These are phyloP conservation scores for Sordariomycetes sp. DNA, from an alignment of 2,329 filamentous ascomycete species.

Conservation along the genomic window DNA sequence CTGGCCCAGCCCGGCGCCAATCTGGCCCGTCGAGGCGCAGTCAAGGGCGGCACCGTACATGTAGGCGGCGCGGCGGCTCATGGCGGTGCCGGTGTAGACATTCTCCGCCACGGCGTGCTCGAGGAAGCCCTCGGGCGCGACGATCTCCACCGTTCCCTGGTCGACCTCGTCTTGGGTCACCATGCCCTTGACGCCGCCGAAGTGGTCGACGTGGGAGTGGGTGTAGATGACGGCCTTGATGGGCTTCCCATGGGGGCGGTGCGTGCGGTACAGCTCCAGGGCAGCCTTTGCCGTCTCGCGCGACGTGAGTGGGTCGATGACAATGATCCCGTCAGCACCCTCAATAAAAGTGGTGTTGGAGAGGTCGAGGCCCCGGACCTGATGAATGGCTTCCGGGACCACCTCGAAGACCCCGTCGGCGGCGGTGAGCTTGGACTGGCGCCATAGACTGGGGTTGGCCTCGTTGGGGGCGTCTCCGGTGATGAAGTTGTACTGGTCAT, in stretches of 20 bases:
- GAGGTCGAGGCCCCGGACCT: constrained; percentile 27
- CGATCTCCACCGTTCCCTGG: constrained; percentile 9
- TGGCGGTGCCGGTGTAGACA: constrained; percentile 24
- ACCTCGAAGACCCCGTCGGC: constrained; percentile 23
- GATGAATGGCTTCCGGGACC: constrained; percentile 20
- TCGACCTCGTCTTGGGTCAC: constrained; percentile 7
- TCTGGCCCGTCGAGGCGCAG: constrained; percentile 18
- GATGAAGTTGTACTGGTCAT: constrained; percentile 15
- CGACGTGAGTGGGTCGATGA: constrained; percentile 26
- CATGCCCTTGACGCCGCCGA: constrained; percentile 16
- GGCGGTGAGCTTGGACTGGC: constrained; percentile 8
- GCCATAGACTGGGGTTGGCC: constrained; percentile 9
- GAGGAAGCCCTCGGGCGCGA: constrained; percentile 26
- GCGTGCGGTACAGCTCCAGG: constrained; percentile 19
- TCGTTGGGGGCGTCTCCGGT: constrained; percentile 5
- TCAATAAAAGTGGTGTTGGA: constrained; percentile 29
- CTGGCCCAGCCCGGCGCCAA: constrained; percentile 25
- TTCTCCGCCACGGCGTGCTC: constrained; percentile 25
- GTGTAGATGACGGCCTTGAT: constrained; percentile 26
- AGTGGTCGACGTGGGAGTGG: constrained; percentile 28
- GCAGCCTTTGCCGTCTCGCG: constrained; percentile 21
- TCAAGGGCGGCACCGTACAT: constrained; percentile 26
- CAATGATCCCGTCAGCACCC: constrained; percentile 21
- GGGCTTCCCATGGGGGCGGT: constrained; percentile 9
- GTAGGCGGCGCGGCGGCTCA: constrained; percentile 22